Percentiles rank a stretch among this genome's conserved stretches.
These are phyloP conservation scores for Fusarium sp. DNA, from an alignment of 2,329 filamentous ascomycete genomes.

Conservation along the genomic window DNA sequence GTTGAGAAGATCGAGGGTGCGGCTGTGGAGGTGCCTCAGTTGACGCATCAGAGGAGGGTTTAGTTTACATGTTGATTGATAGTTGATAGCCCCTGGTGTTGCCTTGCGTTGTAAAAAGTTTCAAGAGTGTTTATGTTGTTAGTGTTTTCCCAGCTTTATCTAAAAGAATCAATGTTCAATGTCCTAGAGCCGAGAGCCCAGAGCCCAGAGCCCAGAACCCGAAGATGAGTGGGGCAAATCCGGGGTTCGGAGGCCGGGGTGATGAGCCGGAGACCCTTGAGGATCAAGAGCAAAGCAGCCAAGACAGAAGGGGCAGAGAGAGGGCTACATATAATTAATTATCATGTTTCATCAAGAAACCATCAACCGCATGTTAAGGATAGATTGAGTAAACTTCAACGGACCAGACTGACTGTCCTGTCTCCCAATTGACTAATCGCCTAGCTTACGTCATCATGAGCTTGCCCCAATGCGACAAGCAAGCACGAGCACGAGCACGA, in stretches of 20 bases:
- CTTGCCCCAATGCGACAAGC: constrained; percentile 36
- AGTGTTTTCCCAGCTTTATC: constrained; percentile 2
- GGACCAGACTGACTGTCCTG: background rate
- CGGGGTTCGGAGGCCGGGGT: constrained; percentile 13
- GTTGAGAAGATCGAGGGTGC: constrained; percentile 67
- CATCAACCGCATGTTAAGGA: background rate
- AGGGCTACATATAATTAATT: background rate
- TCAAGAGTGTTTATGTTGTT: background rate
- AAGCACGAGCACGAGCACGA: constrained; percentile 34
- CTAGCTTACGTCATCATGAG: constrained; percentile 46
- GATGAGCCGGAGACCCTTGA: background rate
- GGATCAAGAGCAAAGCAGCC: background rate
- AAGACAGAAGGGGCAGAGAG: background rate
- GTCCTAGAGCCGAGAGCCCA: too few species aligned
- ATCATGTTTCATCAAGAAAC: background rate
- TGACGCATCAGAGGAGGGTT: constrained; percentile 16
- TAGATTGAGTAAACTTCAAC: background rate
- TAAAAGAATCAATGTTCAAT: too few species aligned
- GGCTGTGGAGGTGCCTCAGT: constrained; percentile 47
- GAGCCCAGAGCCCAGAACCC: too few species aligned
- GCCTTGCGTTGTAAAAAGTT: background rate
- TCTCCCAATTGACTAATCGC: background rate
- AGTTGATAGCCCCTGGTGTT: background rate
- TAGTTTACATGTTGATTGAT: background rate
- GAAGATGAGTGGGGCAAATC: constrained; percentile 10